Conservation (phyloP, 1,284 basidiomycete species). For the Puccinia triticina region DNA sequence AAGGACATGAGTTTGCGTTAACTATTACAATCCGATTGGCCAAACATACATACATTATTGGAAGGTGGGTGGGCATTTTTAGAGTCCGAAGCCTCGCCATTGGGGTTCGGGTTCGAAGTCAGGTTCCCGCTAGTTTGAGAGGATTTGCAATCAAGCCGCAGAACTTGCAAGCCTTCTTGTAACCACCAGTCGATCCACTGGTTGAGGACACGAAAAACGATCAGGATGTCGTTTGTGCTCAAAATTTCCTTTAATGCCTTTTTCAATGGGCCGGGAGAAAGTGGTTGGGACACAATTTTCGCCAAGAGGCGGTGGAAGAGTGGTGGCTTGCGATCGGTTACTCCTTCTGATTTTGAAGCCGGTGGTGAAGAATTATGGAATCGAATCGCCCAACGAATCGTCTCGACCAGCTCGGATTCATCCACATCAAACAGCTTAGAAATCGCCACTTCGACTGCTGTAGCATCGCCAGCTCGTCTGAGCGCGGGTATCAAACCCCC, state of each 20-base stretch:
- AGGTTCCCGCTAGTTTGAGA: neutral
- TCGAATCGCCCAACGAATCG: conserved; percentile 26
- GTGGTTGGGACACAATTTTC: conserved; percentile 22
- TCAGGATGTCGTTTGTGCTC: conserved; percentile 15
- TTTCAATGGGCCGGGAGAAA: conserved; percentile 14
- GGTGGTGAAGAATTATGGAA: neutral
- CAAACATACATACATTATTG: neutral
- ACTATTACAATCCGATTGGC: neutral
- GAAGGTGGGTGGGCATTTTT: neutral
- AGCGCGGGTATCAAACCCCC: conserved; percentile 33
- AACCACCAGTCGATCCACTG: conserved; percentile 44
- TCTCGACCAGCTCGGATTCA: conserved; percentile 21
- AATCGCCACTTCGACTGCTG: neutral
- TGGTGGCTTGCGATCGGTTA: neutral
- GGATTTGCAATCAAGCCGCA: neutral
- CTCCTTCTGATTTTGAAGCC: neutral
- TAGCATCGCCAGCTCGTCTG: conserved; percentile 21
- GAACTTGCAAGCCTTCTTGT: conserved; percentile 10
- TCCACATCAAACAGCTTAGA: conserved; percentile 25
- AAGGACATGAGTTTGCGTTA: neutral
- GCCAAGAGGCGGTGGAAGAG: conserved; percentile 3
- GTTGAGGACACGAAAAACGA: conserved; percentile 21
- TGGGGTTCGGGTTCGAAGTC: neutral
- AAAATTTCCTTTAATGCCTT: conserved; percentile 17
- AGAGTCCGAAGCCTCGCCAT: neutral